Evolutionary conservation across 2,329 filamentous ascomycete species (phyloP), one percentile per base, ranked within the genome.

Genomic region (Pseudogymnoascus sp.): DNA sequence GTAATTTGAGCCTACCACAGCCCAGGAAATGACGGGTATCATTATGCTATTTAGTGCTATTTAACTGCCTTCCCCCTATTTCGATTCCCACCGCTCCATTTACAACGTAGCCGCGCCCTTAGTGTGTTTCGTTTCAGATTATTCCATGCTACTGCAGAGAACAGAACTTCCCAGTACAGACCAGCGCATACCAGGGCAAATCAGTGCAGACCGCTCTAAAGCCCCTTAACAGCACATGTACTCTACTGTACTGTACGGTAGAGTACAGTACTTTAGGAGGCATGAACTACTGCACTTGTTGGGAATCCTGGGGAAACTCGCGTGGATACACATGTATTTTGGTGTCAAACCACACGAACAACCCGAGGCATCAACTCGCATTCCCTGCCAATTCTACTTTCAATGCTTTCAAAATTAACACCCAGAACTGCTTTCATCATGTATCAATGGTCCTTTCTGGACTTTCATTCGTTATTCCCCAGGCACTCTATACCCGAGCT

Each of bases 91-190:
- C 29, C 29, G 29, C 25, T n/a, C 25, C 10, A 36, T 10, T 36
- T 36, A 36, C 33, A 9, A 10, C 8, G 13, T 51, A 51, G 44
- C 44, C 44, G 44, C 44, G 44, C 8, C 44, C 13, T 51, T 51
- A 51, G 44, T 51, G 44, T 13, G 44, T 51, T 51, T 51, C 44
- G 44, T 51, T 51, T 51, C 44, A 31, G 44, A 51, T 51, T 51
- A 51, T 51, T 51, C 27, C 44, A 31, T 51, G 44, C 44, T 51
- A 51, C 44, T 51, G 44, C 25, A 51, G 25, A 51, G 44, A 51
- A 51, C 7, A 51, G 44, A 51, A 29, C 25, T 29, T 44, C 5
- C 41, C 41, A 44, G 21, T 27, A n/a, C n/a, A 33, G 21, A 21
- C 21, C 21, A 44, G 21, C n/a, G 36, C n/a, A 33, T 21, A 21